phyloP scores from a whole-genome alignment of 495 filamentous ascomycete species.

The Penicillium pulvis region DNA sequence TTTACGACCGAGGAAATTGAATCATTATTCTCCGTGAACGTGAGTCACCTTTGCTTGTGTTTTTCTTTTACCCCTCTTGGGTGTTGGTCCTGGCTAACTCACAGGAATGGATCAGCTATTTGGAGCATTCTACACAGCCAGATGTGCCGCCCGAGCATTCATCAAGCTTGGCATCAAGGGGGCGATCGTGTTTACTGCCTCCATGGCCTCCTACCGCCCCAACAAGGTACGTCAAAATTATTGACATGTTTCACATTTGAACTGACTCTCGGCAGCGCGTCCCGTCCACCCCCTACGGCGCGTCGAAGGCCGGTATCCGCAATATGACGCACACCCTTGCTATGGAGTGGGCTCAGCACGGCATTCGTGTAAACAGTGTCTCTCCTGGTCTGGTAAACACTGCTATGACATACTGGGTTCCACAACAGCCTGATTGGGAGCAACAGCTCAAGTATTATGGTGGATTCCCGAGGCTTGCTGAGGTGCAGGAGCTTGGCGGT shows the following conservation, averaged over 20 bases:
- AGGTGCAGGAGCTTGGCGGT: conserved; percentile 43
- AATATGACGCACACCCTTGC: conserved; percentile 46
- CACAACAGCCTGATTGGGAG: conserved; percentile 42
- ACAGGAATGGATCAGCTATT: conserved; percentile 29
- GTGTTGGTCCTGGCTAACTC: neutral
- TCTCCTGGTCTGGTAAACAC: conserved; percentile 44
- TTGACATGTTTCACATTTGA: neutral
- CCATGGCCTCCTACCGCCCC: conserved; percentile 50
- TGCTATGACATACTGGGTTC: conserved; percentile 43
- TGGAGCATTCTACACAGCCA: conserved; percentile 43
- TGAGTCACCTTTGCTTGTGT: neutral
- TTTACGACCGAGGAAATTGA: conserved; percentile 45
- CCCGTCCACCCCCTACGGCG: conserved; percentile 35
- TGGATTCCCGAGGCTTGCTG: conserved; percentile 40
- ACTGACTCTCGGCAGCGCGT: conserved; percentile 28
- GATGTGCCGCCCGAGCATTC: conserved; percentile 39
- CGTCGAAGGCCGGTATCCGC: conserved; percentile 35
- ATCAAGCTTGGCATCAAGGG: conserved; percentile 46
- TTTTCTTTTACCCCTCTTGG: neutral
- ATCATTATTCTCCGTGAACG: conserved; percentile 42
- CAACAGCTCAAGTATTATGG: conserved; percentile 50
- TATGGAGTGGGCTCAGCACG: conserved; percentile 51
- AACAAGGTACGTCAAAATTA: conserved; percentile 35
- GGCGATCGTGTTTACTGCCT: conserved; percentile 48
- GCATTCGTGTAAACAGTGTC: conserved; percentile 47